Conservation (phyloP, 1,284 basidiomycete genomes). For the Heterobasidion irregulare region DNA sequence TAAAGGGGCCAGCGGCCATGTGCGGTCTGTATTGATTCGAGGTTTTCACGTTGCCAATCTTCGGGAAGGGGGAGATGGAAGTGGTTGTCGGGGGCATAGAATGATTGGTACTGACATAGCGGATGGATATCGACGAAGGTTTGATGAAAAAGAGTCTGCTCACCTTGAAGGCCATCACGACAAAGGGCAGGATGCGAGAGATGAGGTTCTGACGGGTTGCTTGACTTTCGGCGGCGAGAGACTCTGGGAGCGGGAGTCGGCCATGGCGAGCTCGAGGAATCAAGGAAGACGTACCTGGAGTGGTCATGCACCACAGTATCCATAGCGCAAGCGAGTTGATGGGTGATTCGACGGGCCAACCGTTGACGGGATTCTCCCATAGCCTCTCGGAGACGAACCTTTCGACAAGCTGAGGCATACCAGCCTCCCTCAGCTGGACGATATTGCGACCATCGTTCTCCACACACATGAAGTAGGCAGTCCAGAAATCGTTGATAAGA, state of each 20-base stretch:
- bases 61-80: conserved; percentile 40
- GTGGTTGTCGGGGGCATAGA: conserved; percentile 53
- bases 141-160: conserved; percentile 11
- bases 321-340: conserved; percentile 50
- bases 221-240: conserved; percentile 31
- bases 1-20: conserved; percentile 55
- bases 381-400: conserved; percentile 35
- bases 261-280: neutral
- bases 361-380: conserved; percentile 32
- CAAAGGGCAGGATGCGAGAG: conserved; percentile 46
- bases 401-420: conserved; percentile 38
- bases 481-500: conserved; percentile 41
- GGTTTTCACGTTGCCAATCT: conserved; percentile 14
- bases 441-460: conserved; percentile 76
- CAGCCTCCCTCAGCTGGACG: conserved; percentile 46
- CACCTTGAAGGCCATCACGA: conserved; percentile 44
- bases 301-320: conserved; percentile 53
- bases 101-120: conserved; percentile 38
- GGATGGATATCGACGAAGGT: neutral
- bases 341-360: conserved; percentile 49
- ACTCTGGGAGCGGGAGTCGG: conserved; percentile 25
- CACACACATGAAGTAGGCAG: conserved; percentile 54
- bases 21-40: conserved; percentile 35
- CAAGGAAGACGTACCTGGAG: conserved; percentile 28
- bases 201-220: conserved; percentile 37